phyloP scores from a whole-genome alignment of 2,329 filamentous ascomycete species.

The Penicillium sp. region DNA sequence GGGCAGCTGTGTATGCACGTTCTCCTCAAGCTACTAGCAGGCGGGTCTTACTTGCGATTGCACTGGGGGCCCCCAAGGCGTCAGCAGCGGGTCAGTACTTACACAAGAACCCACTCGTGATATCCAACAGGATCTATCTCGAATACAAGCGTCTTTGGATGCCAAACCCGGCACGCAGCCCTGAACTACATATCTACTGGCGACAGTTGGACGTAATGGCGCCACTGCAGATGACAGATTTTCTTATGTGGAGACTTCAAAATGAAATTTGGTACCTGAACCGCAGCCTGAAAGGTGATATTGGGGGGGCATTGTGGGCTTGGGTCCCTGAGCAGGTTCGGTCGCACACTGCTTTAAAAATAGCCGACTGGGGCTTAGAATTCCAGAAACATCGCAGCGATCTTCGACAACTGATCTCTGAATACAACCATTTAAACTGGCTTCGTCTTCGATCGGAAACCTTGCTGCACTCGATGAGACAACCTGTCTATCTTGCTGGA shows the following conservation, averaged over 20 bases:
- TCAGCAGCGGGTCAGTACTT: background rate
- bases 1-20: background rate
- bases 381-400: slow-evolving; percentile 5
- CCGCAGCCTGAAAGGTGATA: slow-evolving; percentile 2
- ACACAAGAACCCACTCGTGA: background rate
- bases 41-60: background rate
- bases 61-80: background rate
- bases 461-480: slow-evolving; percentile 15
- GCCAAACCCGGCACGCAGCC: background rate
- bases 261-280: slow-evolving; percentile 13
- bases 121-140: background rate
- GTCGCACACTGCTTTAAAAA: too few species aligned
- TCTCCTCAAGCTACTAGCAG: background rate
- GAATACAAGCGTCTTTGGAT: slow-evolving; percentile 11
- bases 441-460: slow-evolving; percentile 22
- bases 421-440: slow-evolving; percentile 23
- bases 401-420: background rate
- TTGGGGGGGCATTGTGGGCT: slow-evolving; percentile 6
- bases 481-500: slow-evolving; percentile 12
- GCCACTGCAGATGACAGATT: slow-evolving; percentile 8
- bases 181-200: slow-evolving; percentile 24
- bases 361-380: background rate
- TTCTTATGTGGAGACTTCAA: background rate
- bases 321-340: background rate
- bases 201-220: slow-evolving; percentile 29